Evolutionary conservation across 352 stramenopile species (phyloP), one percentile per base, ranked within the genome.

Genomic region (Globisporangium paroecandrum): DNA sequence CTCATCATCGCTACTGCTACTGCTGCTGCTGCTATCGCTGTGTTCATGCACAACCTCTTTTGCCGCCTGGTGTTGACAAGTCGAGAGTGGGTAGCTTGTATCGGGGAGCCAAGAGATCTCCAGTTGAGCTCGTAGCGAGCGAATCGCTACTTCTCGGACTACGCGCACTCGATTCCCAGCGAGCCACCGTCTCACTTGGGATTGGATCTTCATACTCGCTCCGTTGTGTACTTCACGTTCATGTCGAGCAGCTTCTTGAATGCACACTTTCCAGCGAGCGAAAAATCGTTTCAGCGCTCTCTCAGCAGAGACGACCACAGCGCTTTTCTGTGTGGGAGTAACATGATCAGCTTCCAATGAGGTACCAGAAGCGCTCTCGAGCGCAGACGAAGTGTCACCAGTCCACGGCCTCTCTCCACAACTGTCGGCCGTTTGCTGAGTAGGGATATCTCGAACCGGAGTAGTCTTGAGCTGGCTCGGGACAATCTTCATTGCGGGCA

Each of bases 121-220:
- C 9, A 47, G 15, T 47, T 61, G 29, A 47, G 32, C 56, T 47
- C 29, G 32, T 3, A 47, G 32, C 7, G n/a, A 15, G 32, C 29
- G 56, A 25, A 47, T 61, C 56, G 56, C 56, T 6, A 43, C 18
- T 20, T 61, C 29, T 3, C 56, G 56, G 4, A 47, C 29, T 8
- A 47, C 24, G 32, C 32, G 56, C 18, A 61, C 56, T 36, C 56
- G 29, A 18, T 47, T 61, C 56, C 8, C 56, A 61, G 56, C 32
- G 32, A 61, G 25, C 29, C 56, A 10, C 29, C 25, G 18, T 36
- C 56, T 47, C 29, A 47, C 6, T 22, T 12, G 18, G 10, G 25
- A 25, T 22, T 61, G 56, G 20, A 61, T 29, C 56, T 29, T 36
- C 32, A 61, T 32, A 6, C 56, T 20, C 4, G 32, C 29, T n/a